These are phyloP conservation scores for Spergularia azorica DNA, from an alignment of 179 eudicot genomes.

Conservation along the genomic window DNA sequence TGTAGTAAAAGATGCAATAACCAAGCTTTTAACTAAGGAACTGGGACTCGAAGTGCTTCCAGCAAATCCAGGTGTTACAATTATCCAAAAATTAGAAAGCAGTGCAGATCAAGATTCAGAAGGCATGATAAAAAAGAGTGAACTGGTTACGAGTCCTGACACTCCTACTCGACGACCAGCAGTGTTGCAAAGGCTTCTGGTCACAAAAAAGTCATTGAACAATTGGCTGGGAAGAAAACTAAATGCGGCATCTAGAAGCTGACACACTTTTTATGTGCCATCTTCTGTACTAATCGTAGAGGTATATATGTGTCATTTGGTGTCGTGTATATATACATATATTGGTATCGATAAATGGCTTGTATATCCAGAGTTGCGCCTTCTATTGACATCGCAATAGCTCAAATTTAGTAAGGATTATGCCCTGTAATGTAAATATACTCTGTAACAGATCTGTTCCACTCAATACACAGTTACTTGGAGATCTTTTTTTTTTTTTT, in stretches of 20 bases:
- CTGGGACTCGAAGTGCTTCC: conserved; percentile 70
- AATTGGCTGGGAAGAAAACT: conserved; percentile 59
- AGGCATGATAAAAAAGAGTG: conserved; percentile 2
- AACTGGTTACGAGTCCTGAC: conserved; percentile 22
- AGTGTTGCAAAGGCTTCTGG: conserved; percentile 54
- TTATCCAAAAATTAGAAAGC: conserved; percentile 15
- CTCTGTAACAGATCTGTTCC: no score
- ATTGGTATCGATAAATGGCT: no score
- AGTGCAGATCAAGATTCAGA: conserved; percentile 22
- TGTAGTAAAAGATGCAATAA: conserved; percentile 52
- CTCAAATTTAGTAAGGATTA: no score
- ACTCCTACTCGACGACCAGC: conserved; percentile 72
- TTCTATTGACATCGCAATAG: no score
- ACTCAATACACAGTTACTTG: no score
- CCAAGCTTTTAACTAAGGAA: conserved; percentile 58
- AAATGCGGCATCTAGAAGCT: conserved; percentile 8
- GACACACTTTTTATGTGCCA: neutral
- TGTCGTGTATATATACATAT: no score
- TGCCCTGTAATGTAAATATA: no score
- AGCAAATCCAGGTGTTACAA: conserved; percentile 31
- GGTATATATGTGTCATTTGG: no score
- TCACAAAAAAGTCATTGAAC: conserved; percentile 58
- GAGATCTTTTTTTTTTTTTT: no score
- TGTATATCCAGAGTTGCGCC: no score
- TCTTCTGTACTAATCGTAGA: no score